A percentile compares a stretch with the other conserved stretches of the same genome.
These are phyloP conservation scores for Filobasidium wieringae DNA, from an alignment of 768 basidiomycete genomes.

Conservation along the genomic window DNA sequence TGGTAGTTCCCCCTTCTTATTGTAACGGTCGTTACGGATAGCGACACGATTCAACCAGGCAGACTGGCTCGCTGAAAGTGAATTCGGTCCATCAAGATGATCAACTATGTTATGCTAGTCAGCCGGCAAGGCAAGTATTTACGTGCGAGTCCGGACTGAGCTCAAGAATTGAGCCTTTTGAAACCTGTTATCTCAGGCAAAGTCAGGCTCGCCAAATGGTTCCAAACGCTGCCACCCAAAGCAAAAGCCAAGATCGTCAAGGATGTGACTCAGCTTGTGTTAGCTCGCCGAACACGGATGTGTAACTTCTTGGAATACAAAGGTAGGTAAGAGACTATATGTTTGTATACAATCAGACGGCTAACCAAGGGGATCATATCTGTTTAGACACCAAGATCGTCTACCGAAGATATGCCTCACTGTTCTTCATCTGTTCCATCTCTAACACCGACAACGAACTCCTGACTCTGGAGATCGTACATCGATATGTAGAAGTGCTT, in stretches of 20 bases:
- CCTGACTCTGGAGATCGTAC: constrained; percentile 79
- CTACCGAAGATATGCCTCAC: constrained; percentile 85
- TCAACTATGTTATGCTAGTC: constrained; percentile 86
- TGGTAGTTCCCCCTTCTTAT: no score
- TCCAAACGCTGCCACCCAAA: constrained; percentile 67
- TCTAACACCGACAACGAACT: constrained; percentile 79
- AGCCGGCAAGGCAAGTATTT: constrained; percentile 62
- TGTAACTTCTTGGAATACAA: constrained; percentile 97
- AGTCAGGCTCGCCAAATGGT: constrained; percentile 93
- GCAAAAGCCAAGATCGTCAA: constrained; percentile 81
- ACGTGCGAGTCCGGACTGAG: constrained; percentile 13
- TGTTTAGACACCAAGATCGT: constrained; percentile 66
- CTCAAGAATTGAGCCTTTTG: not conserved
- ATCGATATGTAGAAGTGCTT: constrained; percentile 85
- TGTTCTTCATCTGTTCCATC: constrained; percentile 89
- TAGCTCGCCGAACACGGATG: constrained; percentile 76
- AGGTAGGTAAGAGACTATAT: constrained; percentile 43
- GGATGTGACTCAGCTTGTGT: constrained; percentile 85
- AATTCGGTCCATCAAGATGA: no score
- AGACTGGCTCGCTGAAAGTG: no score
- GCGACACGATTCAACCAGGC: no score
- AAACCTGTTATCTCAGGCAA: constrained; percentile 59
- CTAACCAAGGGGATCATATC: not conserved
- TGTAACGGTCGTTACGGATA: no score
- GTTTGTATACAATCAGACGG: not conserved